Base-by-base conservation (phyloP, 2,329 filamentous ascomycete genomes). In the Fusarium tjaetaba region DNA sequence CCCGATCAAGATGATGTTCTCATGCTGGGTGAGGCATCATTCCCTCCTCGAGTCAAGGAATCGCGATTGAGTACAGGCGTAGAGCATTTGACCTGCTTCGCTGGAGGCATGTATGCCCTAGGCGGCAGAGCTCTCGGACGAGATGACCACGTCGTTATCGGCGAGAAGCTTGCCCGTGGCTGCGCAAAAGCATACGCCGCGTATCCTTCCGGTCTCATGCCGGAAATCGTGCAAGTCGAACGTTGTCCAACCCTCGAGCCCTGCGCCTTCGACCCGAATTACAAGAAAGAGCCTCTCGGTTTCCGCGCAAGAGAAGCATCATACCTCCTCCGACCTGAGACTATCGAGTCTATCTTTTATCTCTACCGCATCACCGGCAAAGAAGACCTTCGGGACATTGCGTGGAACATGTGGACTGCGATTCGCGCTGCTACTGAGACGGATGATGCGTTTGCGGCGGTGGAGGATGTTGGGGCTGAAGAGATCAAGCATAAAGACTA, bases 301-400 rank as follows among this genome's bases (percentile, higher is more conserved):
- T 78, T 77, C 60, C 65, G 69, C 2, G 68, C 75, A 5, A 61
- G 42, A n/a, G 76, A 78, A 2, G 56, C 58, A n/a, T 41, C 53
- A 0, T 78, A 77, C 16, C 51, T 74, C 0, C 73, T 78, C 0
- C 73, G 77, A 3, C 77, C 77, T 0, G 77, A 96, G 82, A 93
- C 93, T 5, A 94, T 96, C 61, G 93, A 96, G 83, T 93, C 90
- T 20, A 89, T 96, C 9, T 96, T 94, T 81, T 88, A 94, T 78
- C 89, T 96, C 85, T 94, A 92, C 80, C 89, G 93, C 56, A 85
- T 94, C 60, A 94, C 92, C 0, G 93, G 92, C n/a, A 89, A 93
- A 68, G 75, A 85, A 2, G 84, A 86, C 48, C 92, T 90, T 84
- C 89, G 89, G 65, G 87, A 92, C 53, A 90, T 90, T 76, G 93